A percentile compares a stretch with the other conserved stretches of the same genome.
phyloP scores from a whole-genome alignment of 2,329 filamentous ascomycete species.

The Colletotrichum sublineola region DNA sequence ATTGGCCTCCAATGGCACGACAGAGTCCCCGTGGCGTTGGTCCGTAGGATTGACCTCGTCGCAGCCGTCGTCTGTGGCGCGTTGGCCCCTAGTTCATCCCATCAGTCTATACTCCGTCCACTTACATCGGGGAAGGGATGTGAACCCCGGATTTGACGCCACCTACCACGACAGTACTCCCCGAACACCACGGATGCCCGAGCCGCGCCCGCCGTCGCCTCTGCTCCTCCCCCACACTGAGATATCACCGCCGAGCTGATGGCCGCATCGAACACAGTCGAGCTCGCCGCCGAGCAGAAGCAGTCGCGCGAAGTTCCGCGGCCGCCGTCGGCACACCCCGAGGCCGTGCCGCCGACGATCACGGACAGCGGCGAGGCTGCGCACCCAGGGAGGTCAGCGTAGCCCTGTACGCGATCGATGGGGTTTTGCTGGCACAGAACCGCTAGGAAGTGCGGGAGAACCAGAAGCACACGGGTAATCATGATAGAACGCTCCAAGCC shows the following conservation, averaged over 20 bases:
- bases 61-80: background rate
- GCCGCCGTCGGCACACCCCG: background rate
- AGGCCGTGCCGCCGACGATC: background rate
- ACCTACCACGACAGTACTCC: background rate
- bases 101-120: background rate
- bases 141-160: background rate
- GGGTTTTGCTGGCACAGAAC: background rate
- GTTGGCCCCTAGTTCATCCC: background rate
- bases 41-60: background rate
- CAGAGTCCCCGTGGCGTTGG: background rate
- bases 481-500: background rate
- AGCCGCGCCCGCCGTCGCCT: background rate
- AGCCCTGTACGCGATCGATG: background rate
- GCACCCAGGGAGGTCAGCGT: background rate
- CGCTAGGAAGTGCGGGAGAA: background rate
- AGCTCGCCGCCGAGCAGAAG: background rate
- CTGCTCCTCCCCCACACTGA: background rate
- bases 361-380: background rate
- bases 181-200: background rate
- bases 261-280: background rate
- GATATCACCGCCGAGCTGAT: constrained; percentile 5
- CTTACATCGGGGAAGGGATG: too few species aligned
- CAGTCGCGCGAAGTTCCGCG: background rate
- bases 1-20: background rate
- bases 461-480: background rate